Conservation (phyloP, 2,329 filamentous ascomycete genomes). For the Diaporthe sp. region DNA sequence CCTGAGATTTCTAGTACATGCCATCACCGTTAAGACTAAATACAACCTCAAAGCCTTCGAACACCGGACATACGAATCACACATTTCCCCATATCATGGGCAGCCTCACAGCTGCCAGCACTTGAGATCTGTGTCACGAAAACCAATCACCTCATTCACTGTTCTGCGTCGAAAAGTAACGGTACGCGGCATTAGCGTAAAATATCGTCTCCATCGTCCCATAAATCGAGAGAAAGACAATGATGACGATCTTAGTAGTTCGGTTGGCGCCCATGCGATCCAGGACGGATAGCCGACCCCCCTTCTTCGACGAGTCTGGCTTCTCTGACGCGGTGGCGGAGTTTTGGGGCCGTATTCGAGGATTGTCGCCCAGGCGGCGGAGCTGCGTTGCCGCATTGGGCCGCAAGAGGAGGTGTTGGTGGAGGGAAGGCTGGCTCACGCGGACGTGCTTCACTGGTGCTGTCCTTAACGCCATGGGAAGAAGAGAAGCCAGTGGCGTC, state of each 20-base stretch:
- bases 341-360: not conserved
- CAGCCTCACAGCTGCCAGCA: not conserved
- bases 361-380: not conserved
- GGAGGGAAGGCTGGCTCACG: not conserved
- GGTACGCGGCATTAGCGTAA: slow-evolving; percentile 12
- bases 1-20: not conserved
- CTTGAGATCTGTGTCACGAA: rapidly evolving
- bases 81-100: not conserved
- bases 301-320: not conserved
- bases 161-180: not conserved
- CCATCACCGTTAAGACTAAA: not conserved
- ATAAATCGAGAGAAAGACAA: slow-evolving; percentile 13
- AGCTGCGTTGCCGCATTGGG: not conserved
- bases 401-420: rapidly evolving
- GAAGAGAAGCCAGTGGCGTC: not conserved
- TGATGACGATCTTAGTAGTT: slow-evolving; percentile 2
- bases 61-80: not conserved
- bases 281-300: not conserved
- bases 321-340: not conserved
- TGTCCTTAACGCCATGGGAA: not conserved
- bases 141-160: not conserved
- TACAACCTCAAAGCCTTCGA: not conserved
- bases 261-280: slow-evolving; percentile 10
- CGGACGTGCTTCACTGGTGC: not conserved
- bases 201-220: not conserved